Evolutionary conservation across 2,329 filamentous ascomycete species (phyloP), one percentile per base, ranked within the genome.

Genomic region (Phaeophleospora eucalypticola): DNA sequence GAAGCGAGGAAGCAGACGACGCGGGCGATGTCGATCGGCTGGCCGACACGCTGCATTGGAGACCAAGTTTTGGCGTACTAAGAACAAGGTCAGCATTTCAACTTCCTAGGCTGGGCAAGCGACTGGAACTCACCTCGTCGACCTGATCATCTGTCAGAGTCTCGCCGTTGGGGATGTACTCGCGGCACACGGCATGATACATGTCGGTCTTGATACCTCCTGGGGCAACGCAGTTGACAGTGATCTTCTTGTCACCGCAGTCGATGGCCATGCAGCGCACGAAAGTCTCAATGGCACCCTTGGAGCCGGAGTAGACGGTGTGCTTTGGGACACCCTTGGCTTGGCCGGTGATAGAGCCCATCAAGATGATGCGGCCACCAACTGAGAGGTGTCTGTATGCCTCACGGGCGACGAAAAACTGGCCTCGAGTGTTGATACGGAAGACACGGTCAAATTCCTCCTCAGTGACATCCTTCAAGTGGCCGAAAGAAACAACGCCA

Each of bases 1-100:
- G 77, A 66, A 58, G 80, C 64, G 66, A 83, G 58, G 74, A 79
- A 71, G 69, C 77, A 80, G 46, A 83, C 81, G 15, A 83, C 80
- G 51, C 81, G 78, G 52, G 82, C 82, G 64, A 86, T 80, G 63
- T 85, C 82, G 61, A 83, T 78, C 47, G 82, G 82, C 54, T 84
- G 79, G 56, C 82, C 82, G 49, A 84, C 81, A 61, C 82, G 79
- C 69, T 77, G 75, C 57, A 82, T 72, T 32, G 82, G 81, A 15
- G 79, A 83, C 80, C 81, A 83, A 50, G 76, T 80, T 51, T 75
- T 73, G 36, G 81, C 81, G 62, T 77, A 83, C 76, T 80, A 44
- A 41, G 33, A 35, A 32, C 19, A 27, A 8, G 14, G 49, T 56
- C 43, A 58, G 53, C 33, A 44, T 27, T n/a, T 3, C 9, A 12